Conservation (phyloP, 1,284 basidiomycete genomes). For the Neotropicomus parvogracilis region DNA sequence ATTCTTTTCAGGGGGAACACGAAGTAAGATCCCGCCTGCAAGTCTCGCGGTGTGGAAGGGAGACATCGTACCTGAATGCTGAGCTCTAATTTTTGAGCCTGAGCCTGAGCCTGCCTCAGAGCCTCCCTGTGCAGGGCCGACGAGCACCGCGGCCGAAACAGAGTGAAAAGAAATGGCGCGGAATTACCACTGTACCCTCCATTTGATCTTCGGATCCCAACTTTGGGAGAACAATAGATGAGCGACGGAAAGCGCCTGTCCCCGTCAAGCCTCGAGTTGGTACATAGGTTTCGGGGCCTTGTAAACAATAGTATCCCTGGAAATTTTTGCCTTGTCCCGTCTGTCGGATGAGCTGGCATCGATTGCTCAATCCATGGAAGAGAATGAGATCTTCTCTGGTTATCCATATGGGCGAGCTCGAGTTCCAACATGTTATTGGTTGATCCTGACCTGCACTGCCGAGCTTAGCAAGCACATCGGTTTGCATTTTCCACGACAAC, state of each 20-base stretch:
- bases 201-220: constrained; percentile 14
- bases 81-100: neutral
- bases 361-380: no score
- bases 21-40: constrained; percentile 3
- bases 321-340: no score
- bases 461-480: constrained; percentile 21
- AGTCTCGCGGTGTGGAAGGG: constrained; percentile 8
- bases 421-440: no score
- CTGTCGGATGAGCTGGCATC: no score
- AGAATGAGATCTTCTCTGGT: no score
- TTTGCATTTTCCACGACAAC: neutral
- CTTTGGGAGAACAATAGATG: constrained; percentile 14
- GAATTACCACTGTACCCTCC: constrained; percentile 15
- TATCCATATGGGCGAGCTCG: no score
- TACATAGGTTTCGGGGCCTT: constrained; percentile 1
- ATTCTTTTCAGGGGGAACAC: neutral
- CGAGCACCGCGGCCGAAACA: constrained; percentile 25
- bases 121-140: neutral
- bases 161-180: neutral
- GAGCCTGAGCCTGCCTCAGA: neutral
- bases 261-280: neutral
- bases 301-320: constrained; percentile 3
- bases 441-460: no score
- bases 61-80: constrained; percentile 4
- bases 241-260: constrained; percentile 2